These are phyloP conservation scores for Amborella trichopoda DNA, from an alignment of 164 flowering plant genomes.

Conservation along the genomic window DNA sequence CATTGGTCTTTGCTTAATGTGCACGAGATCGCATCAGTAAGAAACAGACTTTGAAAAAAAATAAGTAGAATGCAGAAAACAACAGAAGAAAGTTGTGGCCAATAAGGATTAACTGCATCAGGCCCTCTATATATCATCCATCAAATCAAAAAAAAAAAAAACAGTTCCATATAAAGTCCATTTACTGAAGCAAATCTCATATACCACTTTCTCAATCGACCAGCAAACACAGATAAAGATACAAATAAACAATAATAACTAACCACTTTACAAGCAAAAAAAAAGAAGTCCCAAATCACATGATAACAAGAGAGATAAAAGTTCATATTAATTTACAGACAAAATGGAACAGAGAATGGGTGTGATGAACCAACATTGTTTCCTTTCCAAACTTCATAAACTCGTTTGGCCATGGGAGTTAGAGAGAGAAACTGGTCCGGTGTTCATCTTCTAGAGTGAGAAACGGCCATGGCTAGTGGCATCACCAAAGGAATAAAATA, in stretches of 20 bases:
- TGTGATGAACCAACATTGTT: constrained; percentile 29
- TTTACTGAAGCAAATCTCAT: too few relatives aligned
- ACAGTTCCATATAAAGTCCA: too few relatives aligned
- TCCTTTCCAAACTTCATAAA: constrained; percentile 62
- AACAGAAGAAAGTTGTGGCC: neutral
- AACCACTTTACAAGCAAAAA: neutral
- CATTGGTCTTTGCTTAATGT: neutral
- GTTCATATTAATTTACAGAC: neutral
- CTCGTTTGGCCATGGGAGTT: constrained; percentile 44
- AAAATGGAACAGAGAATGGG: neutral
- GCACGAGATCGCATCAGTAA: neutral
- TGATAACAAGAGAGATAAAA: neutral
- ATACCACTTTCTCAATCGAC: neutral
- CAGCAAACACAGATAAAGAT: neutral
- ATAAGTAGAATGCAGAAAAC: neutral
- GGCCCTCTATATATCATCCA: neutral
- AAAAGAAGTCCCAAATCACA: neutral
- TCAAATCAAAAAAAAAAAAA: too few relatives aligned
- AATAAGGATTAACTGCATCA: neutral
- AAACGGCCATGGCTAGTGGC: neutral
- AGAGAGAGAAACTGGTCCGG: too few relatives aligned
- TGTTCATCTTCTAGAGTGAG: neutral
- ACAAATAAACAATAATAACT: neutral
- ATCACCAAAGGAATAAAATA: neutral
- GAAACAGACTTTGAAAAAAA: neutral